phyloP scores from a whole-genome alignment of 805 yeast species.

The Limtongia smithiae region DNA sequence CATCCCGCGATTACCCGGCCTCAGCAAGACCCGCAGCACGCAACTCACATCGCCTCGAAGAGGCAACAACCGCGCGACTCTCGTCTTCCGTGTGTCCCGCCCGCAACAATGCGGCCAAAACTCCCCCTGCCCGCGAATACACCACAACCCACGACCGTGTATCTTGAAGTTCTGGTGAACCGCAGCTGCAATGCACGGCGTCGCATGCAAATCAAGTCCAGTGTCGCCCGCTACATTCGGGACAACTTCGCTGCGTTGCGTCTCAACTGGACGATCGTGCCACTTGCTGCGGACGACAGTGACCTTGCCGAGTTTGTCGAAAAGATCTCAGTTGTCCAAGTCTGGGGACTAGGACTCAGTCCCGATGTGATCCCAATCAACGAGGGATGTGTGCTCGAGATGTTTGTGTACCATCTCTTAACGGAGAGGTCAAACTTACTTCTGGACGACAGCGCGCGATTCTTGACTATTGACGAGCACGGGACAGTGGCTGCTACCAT shows the following conservation, averaged over 20 bases:
- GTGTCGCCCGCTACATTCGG: conserved; percentile 7
- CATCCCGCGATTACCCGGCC: no score
- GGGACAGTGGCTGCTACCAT: conserved; percentile 17
- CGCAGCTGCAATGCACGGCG: neutral
- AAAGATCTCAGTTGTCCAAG: conserved; percentile 18
- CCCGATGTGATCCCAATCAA: conserved; percentile 15
- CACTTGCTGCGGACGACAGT: conserved; percentile 5
- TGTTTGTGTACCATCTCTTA: conserved; percentile 15
- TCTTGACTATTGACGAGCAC: conserved; percentile 14
- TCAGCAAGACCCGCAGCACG: no score
- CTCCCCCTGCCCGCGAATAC: no score
- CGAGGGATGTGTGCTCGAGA: conserved; percentile 12
- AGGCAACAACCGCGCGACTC: no score
- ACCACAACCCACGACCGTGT: no score
- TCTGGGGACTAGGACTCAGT: conserved; percentile 9
- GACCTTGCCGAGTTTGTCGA: conserved; percentile 5
- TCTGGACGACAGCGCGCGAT: neutral
- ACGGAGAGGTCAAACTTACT: neutral
- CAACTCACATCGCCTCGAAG: no score
- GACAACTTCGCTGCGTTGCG: conserved; percentile 23
- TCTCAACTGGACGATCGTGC: conserved; percentile 12
- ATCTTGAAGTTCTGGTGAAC: conserved; percentile 15
- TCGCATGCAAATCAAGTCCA: neutral
- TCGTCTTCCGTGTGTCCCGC: no score
- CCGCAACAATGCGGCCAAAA: no score